phyloP scores from a whole-genome alignment of 352 stramenopile species.

The Phytophthora uliginosa region DNA sequence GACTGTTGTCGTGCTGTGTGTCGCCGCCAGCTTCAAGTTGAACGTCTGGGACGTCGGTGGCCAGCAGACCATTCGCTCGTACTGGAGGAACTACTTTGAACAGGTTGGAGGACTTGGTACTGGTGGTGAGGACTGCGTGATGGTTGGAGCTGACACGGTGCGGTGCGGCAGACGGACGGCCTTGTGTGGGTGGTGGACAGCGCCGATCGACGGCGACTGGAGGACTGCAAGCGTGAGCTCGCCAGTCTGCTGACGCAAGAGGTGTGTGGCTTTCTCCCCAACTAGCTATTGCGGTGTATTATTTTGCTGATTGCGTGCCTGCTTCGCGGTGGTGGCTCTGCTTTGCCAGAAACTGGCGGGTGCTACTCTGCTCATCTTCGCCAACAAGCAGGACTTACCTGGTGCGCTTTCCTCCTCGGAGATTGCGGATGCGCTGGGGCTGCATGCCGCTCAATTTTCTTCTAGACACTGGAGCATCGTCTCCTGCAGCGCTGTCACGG shows the following conservation, averaged over 20 bases:
- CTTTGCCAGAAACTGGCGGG: slow-evolving; percentile 95
- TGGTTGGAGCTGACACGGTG: neutral
- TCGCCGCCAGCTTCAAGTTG: slow-evolving; percentile 94
- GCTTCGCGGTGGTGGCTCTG: slow-evolving; percentile 8
- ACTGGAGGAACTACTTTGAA: slow-evolving; percentile 99
- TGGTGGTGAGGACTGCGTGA: neutral
- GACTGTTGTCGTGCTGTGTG: neutral
- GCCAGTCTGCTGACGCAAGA: slow-evolving; percentile 90
- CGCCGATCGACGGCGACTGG: slow-evolving; percentile 94
- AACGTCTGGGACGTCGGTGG: slow-evolving; percentile 99
- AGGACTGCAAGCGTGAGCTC: slow-evolving; percentile 95
- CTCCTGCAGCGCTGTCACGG: slow-evolving; percentile 98
- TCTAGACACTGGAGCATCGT: slow-evolving; percentile 93
- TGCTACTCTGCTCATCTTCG: slow-evolving; percentile 99
- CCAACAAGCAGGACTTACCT: slow-evolving; percentile 99
- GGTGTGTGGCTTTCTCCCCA: slow-evolving; percentile 38
- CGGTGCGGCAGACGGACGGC: slow-evolving; percentile 93
- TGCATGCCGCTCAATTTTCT: slow-evolving; percentile 85
- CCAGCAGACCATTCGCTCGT: slow-evolving; percentile 99
- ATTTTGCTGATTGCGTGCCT: neutral
- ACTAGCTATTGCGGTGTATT: neutral
- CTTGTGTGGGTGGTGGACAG: slow-evolving; percentile 99
- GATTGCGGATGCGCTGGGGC: slow-evolving; percentile 92
- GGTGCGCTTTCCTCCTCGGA: slow-evolving; percentile 92
- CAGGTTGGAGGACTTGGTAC: slow-evolving; percentile 43